Evolutionary conservation across 139 green algal species (phyloP), one percentile per base, ranked within the genome.

Genomic region (Asterochloris sp.): DNA sequence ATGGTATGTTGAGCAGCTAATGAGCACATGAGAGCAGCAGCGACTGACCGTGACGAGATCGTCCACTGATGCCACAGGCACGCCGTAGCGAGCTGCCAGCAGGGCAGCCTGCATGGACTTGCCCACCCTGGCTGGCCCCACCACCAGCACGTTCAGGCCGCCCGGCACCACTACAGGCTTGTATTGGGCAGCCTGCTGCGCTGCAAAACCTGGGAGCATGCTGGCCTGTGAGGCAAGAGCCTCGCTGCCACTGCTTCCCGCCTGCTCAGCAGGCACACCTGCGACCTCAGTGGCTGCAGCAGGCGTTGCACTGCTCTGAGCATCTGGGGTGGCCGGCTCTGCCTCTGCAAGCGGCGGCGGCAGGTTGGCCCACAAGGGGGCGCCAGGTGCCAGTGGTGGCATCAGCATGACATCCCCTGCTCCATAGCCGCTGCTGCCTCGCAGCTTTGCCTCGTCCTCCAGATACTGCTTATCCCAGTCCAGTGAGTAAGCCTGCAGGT

Each of bases 381-480:
- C 85, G 14, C 90, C 91, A 38, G 90, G 83, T 0, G 77, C 29
- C 15, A 91, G 83, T 1, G 92, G 91, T 14, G 77, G 54, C 81
- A 90, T 47, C 76, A 90, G 81, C 60, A 93, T 71, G 38, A 86
- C 27, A 47, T 87, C 85, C 23, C 69, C 64, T 1, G 88, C 86
- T 29, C 83, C 85, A 78, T 88, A 94, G n/a, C 89, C 78, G 82
- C 80, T 75, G 66, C 71, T 19, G 13, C 74, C 54, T 0, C 88
- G 60, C 82, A 97, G 87, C 14, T 85, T 68, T 62, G 93, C 88
- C 78, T 96, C 92, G 66, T 95, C 92, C 69, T 85, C 83, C 12
- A 85, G 24, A 78, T 93, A 94, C 84, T 89, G 88, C 76, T 81
- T 83, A 83, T 97, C 93, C 28, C 94, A 87, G 84, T 97, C 91